Conservation (phyloP, 805 yeast species). For the Yamadazyma insecticola region DNA sequence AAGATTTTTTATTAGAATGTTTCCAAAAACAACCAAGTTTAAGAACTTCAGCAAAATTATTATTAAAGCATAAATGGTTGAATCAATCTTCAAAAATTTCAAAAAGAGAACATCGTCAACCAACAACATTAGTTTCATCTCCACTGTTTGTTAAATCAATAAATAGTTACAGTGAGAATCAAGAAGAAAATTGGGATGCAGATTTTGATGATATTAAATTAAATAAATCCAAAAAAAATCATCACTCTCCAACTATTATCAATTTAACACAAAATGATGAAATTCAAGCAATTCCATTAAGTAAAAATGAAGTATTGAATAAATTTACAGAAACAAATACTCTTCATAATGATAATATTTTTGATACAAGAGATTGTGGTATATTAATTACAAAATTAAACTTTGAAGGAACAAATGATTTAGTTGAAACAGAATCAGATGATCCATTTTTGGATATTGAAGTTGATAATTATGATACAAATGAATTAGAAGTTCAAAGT, state of each 20-base stretch:
- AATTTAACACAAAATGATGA: conserved; percentile 7
- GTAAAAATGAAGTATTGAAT: conserved; percentile 24
- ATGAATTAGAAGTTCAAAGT: conserved; percentile 36
- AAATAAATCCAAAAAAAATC: background rate
- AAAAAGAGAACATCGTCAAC: conserved; percentile 2
- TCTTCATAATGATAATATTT: no score
- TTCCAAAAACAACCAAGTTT: conserved; percentile 64
- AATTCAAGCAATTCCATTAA: conserved; percentile 4
- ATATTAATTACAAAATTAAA: background rate
- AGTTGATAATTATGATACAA: conserved; percentile 35
- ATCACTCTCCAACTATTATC: conserved; percentile 1
- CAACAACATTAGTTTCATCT: background rate
- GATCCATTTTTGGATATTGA: conserved; percentile 39
- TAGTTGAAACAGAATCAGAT: no score
- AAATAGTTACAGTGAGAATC: conserved; percentile 20
- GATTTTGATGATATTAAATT: conserved; percentile 21
- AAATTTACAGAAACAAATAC: conserved; percentile 26
- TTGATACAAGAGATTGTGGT: background rate
- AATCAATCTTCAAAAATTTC: conserved; percentile 4
- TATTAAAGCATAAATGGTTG: conserved; percentile 64
- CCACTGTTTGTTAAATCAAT: conserved; percentile 16
- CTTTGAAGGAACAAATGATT: background rate
- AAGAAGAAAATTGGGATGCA: conserved; percentile 33
- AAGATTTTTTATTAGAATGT: conserved; percentile 62
- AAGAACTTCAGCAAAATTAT: conserved; percentile 51